Evolutionary conservation across 2,329 filamentous ascomycete genomes (phyloP).

Genomic region (Paecilomyces fulvus): DNA sequence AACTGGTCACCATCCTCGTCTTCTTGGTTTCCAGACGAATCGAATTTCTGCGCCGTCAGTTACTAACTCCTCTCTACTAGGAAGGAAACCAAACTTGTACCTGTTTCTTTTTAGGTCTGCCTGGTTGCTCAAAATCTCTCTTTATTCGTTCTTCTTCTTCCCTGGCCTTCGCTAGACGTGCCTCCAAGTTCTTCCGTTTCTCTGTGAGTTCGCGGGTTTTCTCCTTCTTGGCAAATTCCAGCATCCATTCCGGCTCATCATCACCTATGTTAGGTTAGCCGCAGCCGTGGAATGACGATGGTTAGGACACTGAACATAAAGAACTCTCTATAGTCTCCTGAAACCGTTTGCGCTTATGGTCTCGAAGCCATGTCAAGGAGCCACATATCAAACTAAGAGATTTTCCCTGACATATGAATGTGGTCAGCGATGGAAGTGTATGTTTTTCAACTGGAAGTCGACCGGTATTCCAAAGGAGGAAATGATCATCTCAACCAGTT

Average conservation of each 20-base stretch:
- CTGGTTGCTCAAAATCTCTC: constrained; percentile 42
- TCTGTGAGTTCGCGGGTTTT: constrained; percentile 58
- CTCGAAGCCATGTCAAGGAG: constrained; percentile 81
- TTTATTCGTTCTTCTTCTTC: constrained; percentile 53
- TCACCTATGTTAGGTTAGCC: constrained; percentile 30
- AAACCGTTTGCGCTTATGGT: constrained; percentile 59
- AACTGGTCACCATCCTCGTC: constrained; percentile 58
- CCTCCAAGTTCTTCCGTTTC: constrained; percentile 64
- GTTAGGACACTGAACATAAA: constrained; percentile 27
- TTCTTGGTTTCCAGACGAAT: constrained; percentile 9
- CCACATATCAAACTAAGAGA: constrained; percentile 86
- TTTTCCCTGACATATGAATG: constrained; percentile 56
- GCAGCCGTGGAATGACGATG: background rate
- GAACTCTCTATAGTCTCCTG: constrained; percentile 44
- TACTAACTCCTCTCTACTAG: background rate
- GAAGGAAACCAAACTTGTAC: constrained; percentile 15
- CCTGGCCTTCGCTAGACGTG: constrained; percentile 56
- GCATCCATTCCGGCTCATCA: constrained; percentile 77
- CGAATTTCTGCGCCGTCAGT: constrained; percentile 18
- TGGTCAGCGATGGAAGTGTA: background rate
- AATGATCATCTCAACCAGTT: background rate
- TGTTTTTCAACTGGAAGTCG: background rate
- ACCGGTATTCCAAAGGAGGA: background rate
- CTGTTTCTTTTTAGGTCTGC: constrained; percentile 39
- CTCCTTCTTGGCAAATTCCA: constrained; percentile 64